phyloP scores from a whole-genome alignment of 768 basidiomycete genomes.

The Boletus eberwhitei region DNA sequence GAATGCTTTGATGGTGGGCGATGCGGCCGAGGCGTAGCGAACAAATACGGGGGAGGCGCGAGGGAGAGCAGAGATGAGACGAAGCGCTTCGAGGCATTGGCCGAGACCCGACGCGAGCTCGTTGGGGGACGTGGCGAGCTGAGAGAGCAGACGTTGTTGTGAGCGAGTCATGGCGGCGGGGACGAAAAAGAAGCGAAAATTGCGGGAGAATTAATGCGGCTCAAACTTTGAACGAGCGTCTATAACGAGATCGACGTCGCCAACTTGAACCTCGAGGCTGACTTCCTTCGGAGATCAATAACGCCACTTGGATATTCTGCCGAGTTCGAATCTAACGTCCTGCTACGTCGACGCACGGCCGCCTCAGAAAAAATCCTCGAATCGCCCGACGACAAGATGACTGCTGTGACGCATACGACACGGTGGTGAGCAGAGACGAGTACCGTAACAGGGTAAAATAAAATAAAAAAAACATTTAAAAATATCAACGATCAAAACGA shows the following conservation, averaged over 20 bases:
- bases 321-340: too few species aligned
- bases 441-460: too few species aligned
- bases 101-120: conserved; percentile 32
- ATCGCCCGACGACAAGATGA: too few species aligned
- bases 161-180: conserved; percentile 19
- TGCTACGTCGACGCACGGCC: too few species aligned
- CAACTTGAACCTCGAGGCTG: too few species aligned
- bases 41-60: conserved; percentile 28
- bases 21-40: conserved; percentile 16
- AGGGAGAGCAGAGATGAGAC: conserved; percentile 30
- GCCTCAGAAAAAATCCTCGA: too few species aligned
- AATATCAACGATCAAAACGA: too few species aligned
- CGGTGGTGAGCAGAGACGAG: too few species aligned
- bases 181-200: not conserved
- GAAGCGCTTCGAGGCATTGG: conserved; percentile 33
- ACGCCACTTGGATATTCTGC: too few species aligned
- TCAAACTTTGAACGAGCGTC: not conserved
- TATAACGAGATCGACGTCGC: not conserved
- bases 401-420: too few species aligned
- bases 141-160: conserved; percentile 29
- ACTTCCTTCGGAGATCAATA: too few species aligned
- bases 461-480: too few species aligned
- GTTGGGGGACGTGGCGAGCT: conserved; percentile 32
- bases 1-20: conserved; percentile 26
- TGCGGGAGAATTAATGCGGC: conserved; percentile 1